Base-by-base conservation (phyloP, 2,329 filamentous ascomycete species). In the Botryotinia calthae region DNA sequence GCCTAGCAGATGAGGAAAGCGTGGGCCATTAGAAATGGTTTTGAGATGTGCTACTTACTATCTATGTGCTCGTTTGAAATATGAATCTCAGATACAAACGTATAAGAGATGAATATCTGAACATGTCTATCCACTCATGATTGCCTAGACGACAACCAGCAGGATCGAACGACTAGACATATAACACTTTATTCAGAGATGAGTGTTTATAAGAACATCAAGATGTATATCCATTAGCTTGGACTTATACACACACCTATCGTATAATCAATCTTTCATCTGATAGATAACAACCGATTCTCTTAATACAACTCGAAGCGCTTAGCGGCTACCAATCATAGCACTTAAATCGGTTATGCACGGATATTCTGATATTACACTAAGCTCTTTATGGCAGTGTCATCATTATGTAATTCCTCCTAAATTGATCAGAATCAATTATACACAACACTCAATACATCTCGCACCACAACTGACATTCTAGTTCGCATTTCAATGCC, bases 311-410 rank as follows among this genome's bases (percentile, higher is more conserved):
- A 28, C 65, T 56, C 48, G 56, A 67, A 67, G 65, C 65, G 65
- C 64, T 37, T 10, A n/a, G 65, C 48, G 65, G 34, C 46, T 67
- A 67, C 65, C 65, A 67, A 67, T 67, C 65, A 67, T 56, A 22
- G 34, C 37, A 42, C 65, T 56, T 42, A 22, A 42, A 12, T 67
- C 3, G 25, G n/a, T 7, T 31, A 56, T 40, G 65, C 48, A 67
- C 37, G 18, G 65, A 31, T 10, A 67, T 31, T 42, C 4, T 31
- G 25, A 28, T 31, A 34, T 40, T 16, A 14, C 63, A 22, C 64
- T 54, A 67, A 54, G 1, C 64, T 48, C 9, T 54, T 22, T 67
- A 7, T 9, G 9, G 46, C 14, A 40, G 2, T 16, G 28, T 16
- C 5, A 28, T 42, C 10, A 48, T 56, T 67, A 67, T 56, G 48